Percentiles rank a stretch among this genome's conserved stretches.
Conservation (phyloP, 192 early-diverging fungal genomes). For the Entomortierella beljakovae region DNA sequence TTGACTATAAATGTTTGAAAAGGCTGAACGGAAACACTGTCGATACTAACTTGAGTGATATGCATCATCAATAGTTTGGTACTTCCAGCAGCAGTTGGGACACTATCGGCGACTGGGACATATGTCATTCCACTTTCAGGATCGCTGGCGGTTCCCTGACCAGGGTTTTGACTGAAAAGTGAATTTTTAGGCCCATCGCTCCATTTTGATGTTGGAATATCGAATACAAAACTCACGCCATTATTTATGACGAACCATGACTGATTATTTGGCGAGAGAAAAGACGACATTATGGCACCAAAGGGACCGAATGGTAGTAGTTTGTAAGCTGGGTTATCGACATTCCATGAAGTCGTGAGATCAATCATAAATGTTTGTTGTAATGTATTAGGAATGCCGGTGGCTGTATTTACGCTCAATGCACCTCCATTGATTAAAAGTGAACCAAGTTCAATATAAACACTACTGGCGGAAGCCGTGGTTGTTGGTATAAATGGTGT, state of each 20-base stretch:
- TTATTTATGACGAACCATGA: not conserved
- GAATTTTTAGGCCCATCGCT: not conserved
- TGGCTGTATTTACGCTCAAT: not conserved
- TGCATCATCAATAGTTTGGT: not conserved
- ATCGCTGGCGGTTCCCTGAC: constrained; percentile 1
- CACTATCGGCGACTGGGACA: constrained; percentile 6
- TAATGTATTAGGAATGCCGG: not conserved
- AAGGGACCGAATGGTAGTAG: not conserved
- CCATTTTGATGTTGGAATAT: not conserved
- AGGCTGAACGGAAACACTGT: not conserved
- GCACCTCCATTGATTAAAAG: constrained; percentile 17
- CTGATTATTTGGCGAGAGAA: not conserved
- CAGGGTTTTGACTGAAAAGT: not conserved
- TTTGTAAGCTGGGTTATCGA: not conserved
- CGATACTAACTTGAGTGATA: not conserved
- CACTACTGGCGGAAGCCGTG: not conserved
- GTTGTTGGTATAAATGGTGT: not conserved
- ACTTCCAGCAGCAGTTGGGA: too few species aligned
- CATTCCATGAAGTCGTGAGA: constrained; percentile 14
- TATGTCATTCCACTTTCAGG: constrained; percentile 3
- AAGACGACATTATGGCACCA: too few species aligned
- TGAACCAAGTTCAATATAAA: not conserved
- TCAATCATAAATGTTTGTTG: constrained; percentile 10
- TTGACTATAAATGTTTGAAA: not conserved
- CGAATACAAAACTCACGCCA: not conserved